These are phyloP conservation scores for Melanogaster broomeanus DNA, from an alignment of 768 basidiomycete species.

Conservation along the genomic window DNA sequence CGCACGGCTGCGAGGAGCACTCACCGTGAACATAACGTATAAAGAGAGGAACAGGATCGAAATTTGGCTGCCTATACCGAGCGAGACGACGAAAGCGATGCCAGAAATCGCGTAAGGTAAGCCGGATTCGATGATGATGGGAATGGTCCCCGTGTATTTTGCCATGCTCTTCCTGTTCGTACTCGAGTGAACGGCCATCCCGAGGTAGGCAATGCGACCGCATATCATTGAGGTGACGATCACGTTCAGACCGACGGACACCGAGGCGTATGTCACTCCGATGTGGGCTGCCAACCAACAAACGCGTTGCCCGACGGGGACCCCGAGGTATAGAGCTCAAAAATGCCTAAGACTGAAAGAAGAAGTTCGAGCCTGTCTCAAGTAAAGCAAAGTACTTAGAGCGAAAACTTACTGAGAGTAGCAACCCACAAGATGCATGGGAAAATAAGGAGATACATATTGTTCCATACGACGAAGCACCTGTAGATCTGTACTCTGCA, in stretches of 20 bases:
- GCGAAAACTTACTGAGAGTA: background rate
- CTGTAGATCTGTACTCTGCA: conserved; percentile 32
- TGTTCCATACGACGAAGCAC: conserved; percentile 34
- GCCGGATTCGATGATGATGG: conserved; percentile 2
- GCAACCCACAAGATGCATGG: conserved; percentile 2
- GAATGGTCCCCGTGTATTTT: background rate
- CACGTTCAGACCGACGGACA: conserved; percentile 1
- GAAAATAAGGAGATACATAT: background rate
- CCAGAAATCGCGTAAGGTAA: conserved; percentile 2
- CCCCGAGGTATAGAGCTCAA: background rate
- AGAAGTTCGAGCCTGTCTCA: too few species aligned
- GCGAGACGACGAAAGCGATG: background rate
- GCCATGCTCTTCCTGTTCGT: background rate
- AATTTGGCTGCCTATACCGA: background rate
- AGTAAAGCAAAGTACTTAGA: background rate
- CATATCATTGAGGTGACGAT: background rate
- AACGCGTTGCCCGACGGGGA: background rate
- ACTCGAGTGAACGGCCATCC: background rate
- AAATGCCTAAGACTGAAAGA: background rate
- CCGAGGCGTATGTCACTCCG: background rate
- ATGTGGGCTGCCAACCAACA: background rate
- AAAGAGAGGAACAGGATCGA: background rate
- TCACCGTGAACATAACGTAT: conserved; percentile 1
- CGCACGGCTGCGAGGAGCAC: background rate
- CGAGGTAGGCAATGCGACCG: background rate